Evolutionary conservation across 352 stramenopile genomes (phyloP).

Genomic region (Phytophthora cryptogea): DNA sequence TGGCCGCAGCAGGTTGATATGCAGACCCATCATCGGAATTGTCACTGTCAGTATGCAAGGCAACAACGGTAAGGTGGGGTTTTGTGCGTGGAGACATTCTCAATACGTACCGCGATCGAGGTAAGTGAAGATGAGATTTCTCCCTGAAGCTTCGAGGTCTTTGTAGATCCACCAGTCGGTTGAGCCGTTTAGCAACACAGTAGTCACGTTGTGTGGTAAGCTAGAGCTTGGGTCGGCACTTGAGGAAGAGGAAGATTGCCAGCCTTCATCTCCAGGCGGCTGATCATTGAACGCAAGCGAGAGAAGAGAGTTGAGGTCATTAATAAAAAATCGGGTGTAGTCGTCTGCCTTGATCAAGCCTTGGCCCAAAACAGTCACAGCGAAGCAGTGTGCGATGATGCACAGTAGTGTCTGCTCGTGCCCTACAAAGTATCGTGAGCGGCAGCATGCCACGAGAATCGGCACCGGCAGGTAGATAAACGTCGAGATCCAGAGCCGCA

Average conservation of each 20-base stretch:
- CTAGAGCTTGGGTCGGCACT: background rate
- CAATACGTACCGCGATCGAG: slow-evolving; percentile 45
- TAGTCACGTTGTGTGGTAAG: slow-evolving; percentile 11
- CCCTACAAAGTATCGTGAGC: slow-evolving; percentile 53
- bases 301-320: slow-evolving; percentile 57
- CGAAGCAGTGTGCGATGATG: slow-evolving; percentile 74
- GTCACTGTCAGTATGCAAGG: slow-evolving; percentile 34
- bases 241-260: background rate
- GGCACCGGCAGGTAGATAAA: slow-evolving; percentile 69
- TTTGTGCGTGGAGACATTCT: background rate
- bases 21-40: slow-evolving; percentile 68
- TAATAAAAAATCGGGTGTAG: slow-evolving; percentile 53
- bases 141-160: slow-evolving; percentile 54
- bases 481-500: slow-evolving; percentile 52
- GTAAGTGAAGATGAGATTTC: slow-evolving; percentile 51
- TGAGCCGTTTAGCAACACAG: slow-evolving; percentile 35
- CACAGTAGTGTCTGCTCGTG: slow-evolving; percentile 68
- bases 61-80: background rate
- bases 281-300: slow-evolving; percentile 36
- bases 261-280: background rate
- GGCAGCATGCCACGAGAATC: slow-evolving; percentile 54
- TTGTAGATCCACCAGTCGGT: slow-evolving; percentile 67
- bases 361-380: slow-evolving; percentile 45
- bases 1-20: slow-evolving; percentile 69
- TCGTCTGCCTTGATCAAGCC: slow-evolving; percentile 48